phyloP scores from a whole-genome alignment of 495 filamentous ascomycete genomes.

The Massariosphaeria phaeospora region DNA sequence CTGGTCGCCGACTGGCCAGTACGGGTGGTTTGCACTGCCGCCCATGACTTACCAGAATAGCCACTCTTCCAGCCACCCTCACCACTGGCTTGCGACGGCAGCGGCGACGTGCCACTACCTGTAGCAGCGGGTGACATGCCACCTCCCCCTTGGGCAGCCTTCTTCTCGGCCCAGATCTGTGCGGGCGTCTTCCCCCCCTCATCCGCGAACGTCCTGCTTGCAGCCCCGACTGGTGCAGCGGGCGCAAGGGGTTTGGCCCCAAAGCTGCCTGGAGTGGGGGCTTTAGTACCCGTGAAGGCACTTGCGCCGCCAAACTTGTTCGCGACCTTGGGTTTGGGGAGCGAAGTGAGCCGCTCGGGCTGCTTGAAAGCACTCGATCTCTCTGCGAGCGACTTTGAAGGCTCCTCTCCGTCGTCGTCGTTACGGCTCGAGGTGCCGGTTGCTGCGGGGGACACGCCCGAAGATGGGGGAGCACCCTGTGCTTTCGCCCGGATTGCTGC shows the following conservation, averaged over 20 bases:
- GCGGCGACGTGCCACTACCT: constrained; percentile 46
- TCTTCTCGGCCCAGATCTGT: constrained; percentile 95
- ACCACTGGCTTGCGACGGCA: constrained; percentile 64
- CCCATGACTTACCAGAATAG: constrained; percentile 84
- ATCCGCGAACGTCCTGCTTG: constrained; percentile 89
- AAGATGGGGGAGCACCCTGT: constrained; percentile 53
- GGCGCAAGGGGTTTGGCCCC: constrained; percentile 49
- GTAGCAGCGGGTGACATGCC: constrained; percentile 37
- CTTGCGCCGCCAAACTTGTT: constrained; percentile 74
- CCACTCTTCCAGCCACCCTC: constrained; percentile 79
- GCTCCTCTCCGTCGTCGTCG: constrained; percentile 42
- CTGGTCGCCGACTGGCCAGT: constrained; percentile 60
- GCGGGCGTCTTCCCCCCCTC: constrained; percentile 94
- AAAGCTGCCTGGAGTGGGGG: constrained; percentile 67
- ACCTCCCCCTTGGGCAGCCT: constrained; percentile 68
- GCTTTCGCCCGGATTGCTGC: constrained; percentile 81
- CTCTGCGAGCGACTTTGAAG: constrained; percentile 58
- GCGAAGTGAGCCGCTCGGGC: constrained; percentile 73
- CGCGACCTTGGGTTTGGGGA: constrained; percentile 91
- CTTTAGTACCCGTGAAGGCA: constrained; percentile 77
- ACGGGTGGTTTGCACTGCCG: constrained; percentile 65
- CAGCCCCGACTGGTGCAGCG: constrained; percentile 62
- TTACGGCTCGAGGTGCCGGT: constrained; percentile 37
- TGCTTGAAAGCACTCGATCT: constrained; percentile 60
- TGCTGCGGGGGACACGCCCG: constrained; percentile 41